A percentile compares a stretch with the other conserved stretches of the same genome.
Evolutionary conservation across 164 flowering plant species (phyloP).

Genomic region (Magnolia sinica): DNA sequence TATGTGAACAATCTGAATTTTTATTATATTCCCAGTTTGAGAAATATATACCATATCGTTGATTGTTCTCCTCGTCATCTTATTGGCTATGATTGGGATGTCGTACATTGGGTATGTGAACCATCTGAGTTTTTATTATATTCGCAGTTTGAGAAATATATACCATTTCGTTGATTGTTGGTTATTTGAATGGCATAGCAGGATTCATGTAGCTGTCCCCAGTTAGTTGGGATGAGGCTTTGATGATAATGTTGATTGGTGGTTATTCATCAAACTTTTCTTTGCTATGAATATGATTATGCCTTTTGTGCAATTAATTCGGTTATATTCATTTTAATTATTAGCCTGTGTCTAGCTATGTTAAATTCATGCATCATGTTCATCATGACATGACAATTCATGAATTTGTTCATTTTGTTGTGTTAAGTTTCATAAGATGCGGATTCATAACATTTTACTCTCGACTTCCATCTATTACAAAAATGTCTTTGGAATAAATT

Average conservation of each 20-base stretch:
- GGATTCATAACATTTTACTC: neutral
- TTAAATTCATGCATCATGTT: neutral
- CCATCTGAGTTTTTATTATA: neutral
- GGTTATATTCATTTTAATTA: neutral
- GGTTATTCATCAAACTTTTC: neutral
- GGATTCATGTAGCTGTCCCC: too few species aligned
- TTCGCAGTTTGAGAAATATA: neutral
- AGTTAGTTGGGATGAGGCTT: too few species aligned
- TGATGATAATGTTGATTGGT: neutral
- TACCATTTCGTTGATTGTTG: neutral
- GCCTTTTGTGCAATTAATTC: too few species aligned
- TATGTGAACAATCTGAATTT: constrained; percentile 34
- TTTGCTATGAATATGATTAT: neutral
- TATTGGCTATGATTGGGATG: constrained; percentile 86
- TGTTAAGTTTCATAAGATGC: neutral
- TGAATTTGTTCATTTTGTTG: neutral
- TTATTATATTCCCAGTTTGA: neutral
- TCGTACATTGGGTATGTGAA: constrained; percentile 81
- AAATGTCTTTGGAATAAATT: too few species aligned
- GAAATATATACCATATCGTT: neutral
- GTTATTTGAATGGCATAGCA: too few species aligned
- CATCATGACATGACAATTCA: too few species aligned
- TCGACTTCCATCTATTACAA: too few species aligned
- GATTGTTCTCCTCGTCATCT: constrained; percentile 78
- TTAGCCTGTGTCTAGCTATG: neutral